Conservation (phyloP, 2,329 filamentous ascomycete genomes). For the Xylariaceae sp. region DNA sequence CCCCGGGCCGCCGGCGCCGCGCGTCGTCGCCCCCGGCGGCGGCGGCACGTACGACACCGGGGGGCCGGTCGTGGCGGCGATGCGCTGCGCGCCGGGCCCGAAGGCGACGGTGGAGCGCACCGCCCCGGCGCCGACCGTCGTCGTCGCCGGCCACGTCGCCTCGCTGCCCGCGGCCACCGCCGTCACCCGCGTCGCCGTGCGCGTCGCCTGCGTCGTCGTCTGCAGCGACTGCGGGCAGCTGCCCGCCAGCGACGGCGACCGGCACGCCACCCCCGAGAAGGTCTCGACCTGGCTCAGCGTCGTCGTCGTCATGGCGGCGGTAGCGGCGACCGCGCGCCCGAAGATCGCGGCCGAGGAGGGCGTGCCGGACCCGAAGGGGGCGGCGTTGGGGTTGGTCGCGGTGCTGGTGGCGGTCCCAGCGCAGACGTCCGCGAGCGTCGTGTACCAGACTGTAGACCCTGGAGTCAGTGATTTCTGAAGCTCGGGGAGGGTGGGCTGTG, state of each 20-base stretch:
- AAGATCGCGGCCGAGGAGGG: conserved; percentile 6
- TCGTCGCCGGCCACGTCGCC: conserved; percentile 33
- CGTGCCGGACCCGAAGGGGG: conserved; percentile 13
- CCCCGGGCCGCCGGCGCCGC: neutral
- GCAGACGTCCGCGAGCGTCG: conserved; percentile 38
- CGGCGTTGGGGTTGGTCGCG: conserved; percentile 11
- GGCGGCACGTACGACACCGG: conserved; percentile 36
- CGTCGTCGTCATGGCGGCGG: conserved; percentile 24
- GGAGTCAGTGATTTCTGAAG: neutral
- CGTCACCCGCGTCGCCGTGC: conserved; percentile 32
- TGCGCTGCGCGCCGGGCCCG: conserved; percentile 28
- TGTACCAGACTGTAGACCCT: conserved; percentile 36
- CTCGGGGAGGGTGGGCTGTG: neutral
- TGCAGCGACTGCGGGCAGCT: conserved; percentile 46
- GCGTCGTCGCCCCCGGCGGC: conserved; percentile 16
- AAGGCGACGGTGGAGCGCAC: conserved; percentile 33
- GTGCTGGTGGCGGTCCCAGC: conserved; percentile 19
- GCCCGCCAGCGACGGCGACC: conserved; percentile 21
- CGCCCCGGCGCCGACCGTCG: conserved; percentile 14
- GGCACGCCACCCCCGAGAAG: conserved; percentile 38
- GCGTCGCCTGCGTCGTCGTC: conserved; percentile 31
- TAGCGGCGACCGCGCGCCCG: conserved; percentile 2
- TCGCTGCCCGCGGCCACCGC: conserved; percentile 30
- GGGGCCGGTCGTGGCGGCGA: conserved; percentile 33
- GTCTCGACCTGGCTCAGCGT: conserved; percentile 33